Evolutionary conservation across 805 yeast genomes (phyloP).

Genomic region (Candida argentea): DNA sequence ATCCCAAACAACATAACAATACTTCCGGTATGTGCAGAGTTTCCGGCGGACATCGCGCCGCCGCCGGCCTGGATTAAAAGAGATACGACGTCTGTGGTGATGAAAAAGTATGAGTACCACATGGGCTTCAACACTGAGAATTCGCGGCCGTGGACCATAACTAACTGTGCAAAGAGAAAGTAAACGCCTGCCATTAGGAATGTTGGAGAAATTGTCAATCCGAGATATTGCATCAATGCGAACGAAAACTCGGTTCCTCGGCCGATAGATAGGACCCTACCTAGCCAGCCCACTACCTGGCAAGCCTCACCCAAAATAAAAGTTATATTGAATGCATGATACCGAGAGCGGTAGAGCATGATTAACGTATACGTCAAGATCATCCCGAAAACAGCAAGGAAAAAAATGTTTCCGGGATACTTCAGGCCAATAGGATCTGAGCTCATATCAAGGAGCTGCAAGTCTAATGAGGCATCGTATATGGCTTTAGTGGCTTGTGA

Average conservation of each 20-base stretch:
- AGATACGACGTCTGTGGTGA: slow-evolving; percentile 26
- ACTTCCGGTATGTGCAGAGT: slow-evolving; percentile 21
- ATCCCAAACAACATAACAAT: slow-evolving; percentile 30
- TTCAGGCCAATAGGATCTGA: slow-evolving; percentile 17
- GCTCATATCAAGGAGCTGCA: slow-evolving; percentile 27
- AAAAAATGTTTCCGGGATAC: slow-evolving; percentile 23
- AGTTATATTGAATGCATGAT: slow-evolving; percentile 29
- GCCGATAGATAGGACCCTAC: slow-evolving; percentile 21
- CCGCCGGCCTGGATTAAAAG: slow-evolving; percentile 33
- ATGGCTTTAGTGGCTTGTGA: slow-evolving; percentile 12
- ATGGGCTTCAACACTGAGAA: slow-evolving; percentile 30
- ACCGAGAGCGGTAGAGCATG: slow-evolving; percentile 23
- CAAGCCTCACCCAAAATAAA: slow-evolving; percentile 26
- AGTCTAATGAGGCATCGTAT: slow-evolving; percentile 11
- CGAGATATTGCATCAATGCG: slow-evolving; percentile 23
- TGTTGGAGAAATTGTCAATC: slow-evolving; percentile 32
- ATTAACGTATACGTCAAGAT: slow-evolving; percentile 14
- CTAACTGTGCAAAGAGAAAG: slow-evolving; percentile 30
- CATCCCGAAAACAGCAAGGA: slow-evolving; percentile 16
- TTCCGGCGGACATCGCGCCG: slow-evolving; percentile 19
- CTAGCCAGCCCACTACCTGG: slow-evolving; percentile 29
- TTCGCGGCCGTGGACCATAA: slow-evolving; percentile 26
- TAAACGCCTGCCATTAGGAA: slow-evolving; percentile 36
- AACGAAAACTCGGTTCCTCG: slow-evolving; percentile 11
- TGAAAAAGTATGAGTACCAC: slow-evolving; percentile 35